Evolutionary conservation across 768 basidiomycete species (phyloP), one percentile per base, ranked within the genome.

Genomic region (Russula vinacea): DNA sequence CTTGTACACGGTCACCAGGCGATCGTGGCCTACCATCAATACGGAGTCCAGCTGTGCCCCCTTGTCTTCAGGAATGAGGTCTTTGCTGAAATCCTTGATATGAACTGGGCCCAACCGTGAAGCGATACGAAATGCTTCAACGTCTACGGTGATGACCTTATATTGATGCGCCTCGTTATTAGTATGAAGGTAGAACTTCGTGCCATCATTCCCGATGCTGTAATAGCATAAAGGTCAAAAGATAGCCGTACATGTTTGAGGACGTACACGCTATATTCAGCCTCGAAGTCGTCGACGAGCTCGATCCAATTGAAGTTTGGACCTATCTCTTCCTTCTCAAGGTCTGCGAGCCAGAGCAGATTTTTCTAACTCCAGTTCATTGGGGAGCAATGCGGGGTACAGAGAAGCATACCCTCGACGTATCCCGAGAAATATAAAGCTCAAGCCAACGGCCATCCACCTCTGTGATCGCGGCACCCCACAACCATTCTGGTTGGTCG

Each of bases 291-390:
- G 69, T 89, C 74, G 51, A 89, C 74, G 39, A 93, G 65, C 73
- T 89, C 90, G 66, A 80, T 78, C 90, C 90, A 93, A 67, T 82
- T 79, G 70, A 92, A 82, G 62, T 88, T 78, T 56, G 78, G 78
- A 10, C 83, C 84, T 29, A 90, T 86, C 60, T 81, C 77, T 60
- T 83, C 79, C 53, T 82, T 76, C 52, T 81, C 71, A 9, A 90
- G 78, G 67, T 90, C 84, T 8, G 87, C 82, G 52, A 92, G 78
- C 89, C 90, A 92, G 2, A 90, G 72, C 11, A 85, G 72, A 70
- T 89, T 87, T 84, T 84, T 86, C 89, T 90, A 66, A 49, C 22
- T 35, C 57, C 58, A 22, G 17, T 44, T 52, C 24, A 57, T 52
- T 32, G 55, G 26, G 1, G 45, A 26, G 32, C 19, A 50, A 39